These are phyloP conservation scores for Odontarrhena argentea DNA, from an alignment of 345 rosid species.

Conservation along the genomic window DNA sequence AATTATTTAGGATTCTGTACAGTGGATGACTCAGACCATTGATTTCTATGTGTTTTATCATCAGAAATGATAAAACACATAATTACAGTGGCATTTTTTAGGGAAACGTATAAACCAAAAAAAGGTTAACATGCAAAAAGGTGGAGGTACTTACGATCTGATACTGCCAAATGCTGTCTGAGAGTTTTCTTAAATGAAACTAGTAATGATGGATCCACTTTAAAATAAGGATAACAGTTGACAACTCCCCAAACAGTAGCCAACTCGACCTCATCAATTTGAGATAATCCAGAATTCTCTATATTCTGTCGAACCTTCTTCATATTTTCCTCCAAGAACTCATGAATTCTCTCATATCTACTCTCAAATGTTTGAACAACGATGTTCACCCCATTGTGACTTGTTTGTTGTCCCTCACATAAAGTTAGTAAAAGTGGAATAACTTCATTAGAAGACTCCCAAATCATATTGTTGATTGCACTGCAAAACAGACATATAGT, in stretches of 20 bases:
- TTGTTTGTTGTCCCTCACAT: slow-evolving; percentile 60
- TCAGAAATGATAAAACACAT: not conserved
- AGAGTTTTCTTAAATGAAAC: slow-evolving; percentile 58
- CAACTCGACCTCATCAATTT: slow-evolving; percentile 48
- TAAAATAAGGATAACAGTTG: slow-evolving; percentile 62
- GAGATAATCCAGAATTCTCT: slow-evolving; percentile 39
- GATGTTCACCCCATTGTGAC: slow-evolving; percentile 28
- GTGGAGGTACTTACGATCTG: slow-evolving; percentile 51
- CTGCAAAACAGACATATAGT: slow-evolving; percentile 49
- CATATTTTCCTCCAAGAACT: slow-evolving; percentile 48
- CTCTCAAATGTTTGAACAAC: slow-evolving; percentile 49
- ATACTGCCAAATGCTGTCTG: slow-evolving; percentile 48
- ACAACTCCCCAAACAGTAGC: slow-evolving; percentile 73
- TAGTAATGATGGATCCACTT: slow-evolving; percentile 48
- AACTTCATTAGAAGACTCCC: slow-evolving; percentile 58
- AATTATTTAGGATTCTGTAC: slow-evolving; percentile 15
- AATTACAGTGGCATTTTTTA: slow-evolving; percentile 9
- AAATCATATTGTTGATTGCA: slow-evolving; percentile 65
- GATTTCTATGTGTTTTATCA: not conserved
- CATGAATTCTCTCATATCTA: slow-evolving; percentile 45
- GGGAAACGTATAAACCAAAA: slow-evolving; percentile 17
- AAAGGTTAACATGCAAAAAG: slow-evolving; percentile 20
- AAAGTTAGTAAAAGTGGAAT: slow-evolving; percentile 56
- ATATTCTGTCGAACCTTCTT: slow-evolving; percentile 41
- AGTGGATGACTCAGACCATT: slow-evolving; percentile 13